Evolutionary conservation across 2,329 filamentous ascomycete genomes (phyloP), one percentile per base, ranked within the genome.

Genomic region (Phaeophleospora eucalypticola): DNA sequence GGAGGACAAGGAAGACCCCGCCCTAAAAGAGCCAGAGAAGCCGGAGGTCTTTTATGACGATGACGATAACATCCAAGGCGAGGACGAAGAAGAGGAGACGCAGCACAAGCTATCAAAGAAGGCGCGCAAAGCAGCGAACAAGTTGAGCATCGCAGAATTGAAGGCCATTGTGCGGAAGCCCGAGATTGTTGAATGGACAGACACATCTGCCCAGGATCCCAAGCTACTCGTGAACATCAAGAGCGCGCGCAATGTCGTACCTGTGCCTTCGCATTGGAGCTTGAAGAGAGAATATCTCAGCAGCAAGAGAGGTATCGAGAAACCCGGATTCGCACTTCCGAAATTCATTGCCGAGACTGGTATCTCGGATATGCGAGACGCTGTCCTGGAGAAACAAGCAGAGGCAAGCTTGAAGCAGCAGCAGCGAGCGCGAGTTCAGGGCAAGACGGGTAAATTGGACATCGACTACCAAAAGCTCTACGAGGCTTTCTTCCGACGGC

Each of bases 381-480:
- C 93, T 2, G 89, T 94, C 0, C 72, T 97, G 37, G 93, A 97
- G 68, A 97, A 98, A 68, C 89, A 97, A 67, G 89, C 90, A 42
- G 85, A 95, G 62, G 87, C 93, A 59, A 85, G 82, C 1, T 74
- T 98, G 58, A 96, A 96, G 71, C 90, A 96, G 67, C 96, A 95
- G 68, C 90, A 96, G 71, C 82, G 93, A 40, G 93, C 96, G 69
- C 80, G 93, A 37, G 93, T 98, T 10, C 84, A 89, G 53, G 89
- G 89, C 20, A 97, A 97, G 71, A 93, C 96, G 80, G 93, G 93
- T 52, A 94, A 93, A 68, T 77, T 98, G 41, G 93, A 98, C 67
- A 97, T 98, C 58, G 93, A 98, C 69, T 98, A 98, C 68, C 89
- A 95, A 65, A 96, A 93, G 68, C 82, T 97, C 45, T 97, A 97